Evolutionary conservation across 179 eudicot species (phyloP), one percentile per base, ranked within the genome.

Genomic region (Beta corolliflora): DNA sequence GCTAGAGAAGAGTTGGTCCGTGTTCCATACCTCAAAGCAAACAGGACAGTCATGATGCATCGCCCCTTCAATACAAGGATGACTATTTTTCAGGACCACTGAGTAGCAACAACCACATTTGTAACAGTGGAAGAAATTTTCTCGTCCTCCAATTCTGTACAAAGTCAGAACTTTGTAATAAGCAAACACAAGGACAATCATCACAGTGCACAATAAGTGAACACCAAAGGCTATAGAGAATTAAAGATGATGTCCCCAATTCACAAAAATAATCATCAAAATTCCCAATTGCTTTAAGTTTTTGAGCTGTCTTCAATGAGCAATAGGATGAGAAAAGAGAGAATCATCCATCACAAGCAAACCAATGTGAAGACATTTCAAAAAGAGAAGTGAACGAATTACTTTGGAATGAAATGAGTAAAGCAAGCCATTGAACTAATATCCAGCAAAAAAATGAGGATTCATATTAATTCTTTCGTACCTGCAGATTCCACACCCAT

Each of bases 21-120:
- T 63, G 14, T 9, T 21, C 31, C 64, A 61, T 82, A 95, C 98
- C 98, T 95, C 97, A 87, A 92, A 93, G 84, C 98, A 95, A 73
- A 95, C 93, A 29, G 98, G 98, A 80, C 98, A 95, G 77, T 93
- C 92, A 63, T 93, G 97, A 85, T 93, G 98, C 97, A 95, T 93
- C 44, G 97, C 97, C 74, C 98, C 94, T 83, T 95, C 98, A 14
- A 95, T 87, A 82, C 98, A 93, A 1, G 97, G 89, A 70, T 95
- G 98, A 74, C 93, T 85, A 76, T 88, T 84, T 86, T 87, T 89
- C 86, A 92, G 80, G 75, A 89, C 81, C 19, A 82, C 79, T 15
- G 98, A 90, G 81, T 91, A 93, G 86, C 98, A 94, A 81, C 98
- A 94, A 73, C 94, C 93, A 58, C 98, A 94, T 81, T 90, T 93